Base-by-base conservation (phyloP, 805 yeast species). In the Starmerella etchellsii region DNA sequence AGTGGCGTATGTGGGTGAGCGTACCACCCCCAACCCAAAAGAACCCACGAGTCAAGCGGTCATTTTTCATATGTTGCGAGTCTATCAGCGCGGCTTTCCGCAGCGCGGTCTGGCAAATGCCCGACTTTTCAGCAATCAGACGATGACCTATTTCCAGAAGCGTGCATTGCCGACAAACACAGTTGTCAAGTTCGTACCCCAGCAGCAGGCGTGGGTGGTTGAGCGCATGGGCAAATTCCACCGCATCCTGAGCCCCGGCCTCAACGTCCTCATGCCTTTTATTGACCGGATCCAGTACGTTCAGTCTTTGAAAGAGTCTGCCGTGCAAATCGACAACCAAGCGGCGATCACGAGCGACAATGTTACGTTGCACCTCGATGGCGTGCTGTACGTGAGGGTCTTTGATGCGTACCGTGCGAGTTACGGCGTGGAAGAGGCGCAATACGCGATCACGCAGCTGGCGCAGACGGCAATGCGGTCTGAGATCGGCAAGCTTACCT, bases 381-480 rank as follows among this genome's bases (percentile, higher is more conserved):
- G 94, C 46, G 80, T 82, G 14, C 67, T 83, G 44, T 83, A 81
- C 54, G 73, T 81, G 52, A 74, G 74, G 50, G 87, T 82, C 3
- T 68, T 71, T 34, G 93, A 83, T 55, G 81, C 94, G 4, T 82
- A 78, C 58, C 81, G 78, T 63, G 94, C 94, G 3, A 73, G 82
- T 33, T 82, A 82, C 53, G 93, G 93, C 13, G 93, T 82, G 16
- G 94, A 83, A 55, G 87, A 82, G 54, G 83, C 85, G 36, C 82
- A 78, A 55, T 83, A 79, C 57, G 94, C 94, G 29, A 75, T 83
- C 40, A 68, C 80, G 31, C 94, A 83, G 60, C 69, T 83, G 49
- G 94, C 94, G 0, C 94, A 82, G 59, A 83, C 94, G 10, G 81
- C 94, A 13, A 82, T 82, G 94, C 68, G 94, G 54, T 76, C 84